A percentile compares a stretch with the other conserved stretches of the same genome.
Conservation (phyloP, 768 basidiomycete species). For the Pleurotus platypus region DNA sequence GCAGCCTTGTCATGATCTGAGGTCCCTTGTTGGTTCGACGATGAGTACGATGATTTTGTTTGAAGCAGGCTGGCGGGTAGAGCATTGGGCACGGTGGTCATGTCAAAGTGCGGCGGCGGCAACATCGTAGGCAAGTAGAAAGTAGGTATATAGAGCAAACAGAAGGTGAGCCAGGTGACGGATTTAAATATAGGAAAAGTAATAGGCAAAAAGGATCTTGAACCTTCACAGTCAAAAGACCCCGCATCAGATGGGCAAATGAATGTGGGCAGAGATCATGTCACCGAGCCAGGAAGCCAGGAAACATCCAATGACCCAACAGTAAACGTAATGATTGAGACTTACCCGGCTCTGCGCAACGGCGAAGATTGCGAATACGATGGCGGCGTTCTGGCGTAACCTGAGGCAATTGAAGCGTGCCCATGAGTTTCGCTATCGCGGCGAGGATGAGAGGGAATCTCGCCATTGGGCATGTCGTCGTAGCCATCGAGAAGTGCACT, state of each 20-base stretch:
- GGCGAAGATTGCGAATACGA: background rate
- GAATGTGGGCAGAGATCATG: background rate
- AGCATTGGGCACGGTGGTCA: background rate
- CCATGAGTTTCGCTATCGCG: too few species aligned
- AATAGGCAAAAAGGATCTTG: background rate
- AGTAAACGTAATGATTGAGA: background rate
- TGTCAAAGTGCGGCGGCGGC: background rate
- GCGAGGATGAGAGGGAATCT: too few species aligned
- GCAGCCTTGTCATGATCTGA: background rate
- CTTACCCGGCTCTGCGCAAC: constrained; percentile 7
- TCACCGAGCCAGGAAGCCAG: background rate
- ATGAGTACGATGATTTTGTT: background rate
- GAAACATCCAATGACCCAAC: background rate
- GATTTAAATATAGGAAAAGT: background rate
- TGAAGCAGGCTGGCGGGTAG: constrained; percentile 3
- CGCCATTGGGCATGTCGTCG: too few species aligned
- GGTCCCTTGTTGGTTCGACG: background rate
- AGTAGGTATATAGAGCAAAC: background rate
- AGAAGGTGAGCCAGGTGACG: background rate
- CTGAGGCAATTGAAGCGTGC: background rate
- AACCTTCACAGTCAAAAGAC: background rate
- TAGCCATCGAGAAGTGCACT: too few species aligned
- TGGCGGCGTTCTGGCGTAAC: background rate
- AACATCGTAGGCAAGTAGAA: background rate
- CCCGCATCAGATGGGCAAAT: background rate